Evolutionary conservation across 495 filamentous ascomycete genomes (phyloP).

Genomic region (Friedmanniomyces simplex): DNA sequence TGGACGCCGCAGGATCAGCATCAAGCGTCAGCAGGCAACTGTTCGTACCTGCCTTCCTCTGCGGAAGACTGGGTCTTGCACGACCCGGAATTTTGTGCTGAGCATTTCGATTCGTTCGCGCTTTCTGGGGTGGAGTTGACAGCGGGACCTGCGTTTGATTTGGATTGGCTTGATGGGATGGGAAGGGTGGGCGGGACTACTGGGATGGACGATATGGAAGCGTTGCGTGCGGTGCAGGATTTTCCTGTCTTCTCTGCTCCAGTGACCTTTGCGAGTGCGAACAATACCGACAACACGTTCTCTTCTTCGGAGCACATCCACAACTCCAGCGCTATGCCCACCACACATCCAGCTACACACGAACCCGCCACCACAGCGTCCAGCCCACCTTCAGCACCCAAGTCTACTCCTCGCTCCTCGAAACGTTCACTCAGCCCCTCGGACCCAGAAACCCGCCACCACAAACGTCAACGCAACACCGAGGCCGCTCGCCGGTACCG

Average conservation of each 20-base stretch:
- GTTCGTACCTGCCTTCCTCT: not conserved
- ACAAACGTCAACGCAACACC: conserved; percentile 28
- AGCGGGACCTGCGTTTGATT: not conserved
- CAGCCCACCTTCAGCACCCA: not conserved
- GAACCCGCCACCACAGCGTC: too few species aligned
- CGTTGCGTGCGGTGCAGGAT: too few species aligned
- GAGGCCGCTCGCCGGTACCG: conserved; percentile 31
- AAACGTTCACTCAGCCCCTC: not conserved
- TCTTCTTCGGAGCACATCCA: too few species aligned
- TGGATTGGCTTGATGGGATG: not conserved
- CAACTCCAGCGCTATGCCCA: too few species aligned
- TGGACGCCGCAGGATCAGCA: not conserved
- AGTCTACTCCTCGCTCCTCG: not conserved
- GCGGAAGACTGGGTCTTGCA: not conserved
- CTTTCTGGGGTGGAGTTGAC: not conserved
- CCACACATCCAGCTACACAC: too few species aligned
- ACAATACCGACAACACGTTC: too few species aligned
- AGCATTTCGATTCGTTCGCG: not conserved
- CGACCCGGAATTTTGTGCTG: not conserved
- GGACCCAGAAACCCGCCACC: not conserved
- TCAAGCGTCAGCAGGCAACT: too few species aligned
- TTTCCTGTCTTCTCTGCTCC: not conserved
- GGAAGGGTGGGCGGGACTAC: not conserved
- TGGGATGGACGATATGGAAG: not conserved
- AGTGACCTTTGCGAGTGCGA: too few species aligned